Percentiles rank a stretch among this genome's conserved stretches.
Conservation (phyloP, 2,329 filamentous ascomycete genomes). For the Pseudogymnoascus sp. region DNA sequence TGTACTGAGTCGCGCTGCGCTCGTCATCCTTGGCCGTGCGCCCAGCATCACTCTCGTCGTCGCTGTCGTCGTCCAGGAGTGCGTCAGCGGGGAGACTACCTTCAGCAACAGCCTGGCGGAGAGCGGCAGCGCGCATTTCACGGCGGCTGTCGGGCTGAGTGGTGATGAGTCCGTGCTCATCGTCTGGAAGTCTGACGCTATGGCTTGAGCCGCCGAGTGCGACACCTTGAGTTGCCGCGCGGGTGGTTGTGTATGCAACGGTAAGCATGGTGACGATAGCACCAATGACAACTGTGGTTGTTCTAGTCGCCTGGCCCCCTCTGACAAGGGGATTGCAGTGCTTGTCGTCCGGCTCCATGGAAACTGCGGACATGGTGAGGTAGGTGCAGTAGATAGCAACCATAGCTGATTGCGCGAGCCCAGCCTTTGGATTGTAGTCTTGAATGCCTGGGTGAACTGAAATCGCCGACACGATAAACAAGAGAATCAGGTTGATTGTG, state of each 20-base stretch:
- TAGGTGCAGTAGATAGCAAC: constrained; percentile 98
- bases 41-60: constrained; percentile 53
- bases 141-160: constrained; percentile 71
- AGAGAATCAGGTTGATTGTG: constrained; percentile 81
- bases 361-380: constrained; percentile 93
- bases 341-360: constrained; percentile 94
- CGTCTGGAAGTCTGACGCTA: constrained; percentile 55
- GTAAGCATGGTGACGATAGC: constrained; percentile 95
- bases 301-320: constrained; percentile 74
- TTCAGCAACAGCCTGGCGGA: constrained; percentile 85
- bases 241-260: constrained; percentile 93
- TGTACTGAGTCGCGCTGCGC: constrained; percentile 83
- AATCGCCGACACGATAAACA: constrained; percentile 70
- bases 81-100: constrained; percentile 88
- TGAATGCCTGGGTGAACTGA: constrained; percentile 88
- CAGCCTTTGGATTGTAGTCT: constrained; percentile 85
- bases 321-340: constrained; percentile 87
- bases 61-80: constrained; percentile 59
- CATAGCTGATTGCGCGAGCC: constrained; percentile 94
- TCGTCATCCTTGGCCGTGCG: constrained; percentile 75
- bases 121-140: constrained; percentile 86
- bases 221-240: constrained; percentile 84
- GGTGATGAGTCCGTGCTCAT: constrained; percentile 82
- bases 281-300: constrained; percentile 82
- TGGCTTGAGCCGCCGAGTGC: constrained; percentile 58